phyloP scores from a whole-genome alignment of 1,139 yeast species.

The Debaryomyces psychrophilus region DNA sequence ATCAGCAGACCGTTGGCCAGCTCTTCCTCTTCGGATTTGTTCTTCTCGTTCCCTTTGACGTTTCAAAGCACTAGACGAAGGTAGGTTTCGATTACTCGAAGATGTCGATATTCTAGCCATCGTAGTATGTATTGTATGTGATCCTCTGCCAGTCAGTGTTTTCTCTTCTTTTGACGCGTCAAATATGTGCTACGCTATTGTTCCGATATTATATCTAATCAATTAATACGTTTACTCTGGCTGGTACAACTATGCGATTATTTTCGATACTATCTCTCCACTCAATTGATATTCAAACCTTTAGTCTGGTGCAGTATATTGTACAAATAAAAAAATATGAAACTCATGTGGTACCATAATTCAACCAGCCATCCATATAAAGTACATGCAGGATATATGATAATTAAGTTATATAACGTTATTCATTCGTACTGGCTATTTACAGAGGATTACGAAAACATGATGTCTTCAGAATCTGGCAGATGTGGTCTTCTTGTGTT shows the following conservation, averaged over 20 bases:
- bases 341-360: background rate
- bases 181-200: background rate
- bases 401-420: background rate
- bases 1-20: slow-evolving; percentile 12
- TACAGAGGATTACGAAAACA: background rate
- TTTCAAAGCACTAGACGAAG: slow-evolving; percentile 16
- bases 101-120: slow-evolving; percentile 20
- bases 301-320: background rate
- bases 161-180: background rate
- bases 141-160: background rate
- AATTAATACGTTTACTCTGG: no score
- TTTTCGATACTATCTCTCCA: no score
- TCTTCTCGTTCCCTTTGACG: slow-evolving; percentile 22
- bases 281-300: background rate
- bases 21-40: slow-evolving; percentile 13
- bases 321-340: background rate
- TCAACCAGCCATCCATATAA: slow-evolving; percentile 2
- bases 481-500: background rate
- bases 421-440: background rate
- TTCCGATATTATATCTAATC: no score
- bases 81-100: slow-evolving; percentile 13
- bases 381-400: background rate
- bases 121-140: background rate
- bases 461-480: background rate
- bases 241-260: background rate